These are phyloP conservation scores for Dioszegia aurantiaca DNA, from an alignment of 768 basidiomycete genomes.

Conservation along the genomic window DNA sequence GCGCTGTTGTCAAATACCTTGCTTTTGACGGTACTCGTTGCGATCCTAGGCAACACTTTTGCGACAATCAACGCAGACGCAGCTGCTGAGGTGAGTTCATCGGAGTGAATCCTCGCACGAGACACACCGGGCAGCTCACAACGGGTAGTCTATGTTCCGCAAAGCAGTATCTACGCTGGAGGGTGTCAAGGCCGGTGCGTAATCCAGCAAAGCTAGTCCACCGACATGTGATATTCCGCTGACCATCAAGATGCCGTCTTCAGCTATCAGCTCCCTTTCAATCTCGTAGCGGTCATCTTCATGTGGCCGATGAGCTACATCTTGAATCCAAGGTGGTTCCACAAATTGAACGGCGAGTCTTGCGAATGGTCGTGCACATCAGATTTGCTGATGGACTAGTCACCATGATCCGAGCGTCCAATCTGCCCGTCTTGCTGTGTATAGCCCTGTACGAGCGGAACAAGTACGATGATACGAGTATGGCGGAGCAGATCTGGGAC, in stretches of 20 bases:
- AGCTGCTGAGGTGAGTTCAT: constrained; percentile 68
- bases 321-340: constrained; percentile 93
- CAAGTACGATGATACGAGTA: constrained; percentile 65
- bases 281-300: constrained; percentile 77
- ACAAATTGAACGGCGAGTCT: constrained; percentile 65
- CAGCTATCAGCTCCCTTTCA: constrained; percentile 91
- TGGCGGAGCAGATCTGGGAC: constrained; percentile 70
- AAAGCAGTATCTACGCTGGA: constrained; percentile 91
- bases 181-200: constrained; percentile 59
- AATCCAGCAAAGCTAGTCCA: too few relatives aligned
- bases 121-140: constrained; percentile 17
- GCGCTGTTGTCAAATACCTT: constrained; percentile 90
- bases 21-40: constrained; percentile 64
- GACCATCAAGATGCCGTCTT: constrained; percentile 67
- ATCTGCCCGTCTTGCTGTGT: constrained; percentile 73
- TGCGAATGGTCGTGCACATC: background rate
- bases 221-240: too few relatives aligned
- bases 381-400: constrained; percentile 20
- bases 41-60: constrained; percentile 90
- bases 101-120: background rate
- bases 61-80: constrained; percentile 90
- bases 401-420: constrained; percentile 57
- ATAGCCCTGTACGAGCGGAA: constrained; percentile 87
- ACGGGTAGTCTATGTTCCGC: constrained; percentile 96
- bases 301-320: constrained; percentile 84